Evolutionary conservation across 768 basidiomycete genomes (phyloP), one percentile per base, ranked within the genome.

Genomic region (Lentinula sp.): DNA sequence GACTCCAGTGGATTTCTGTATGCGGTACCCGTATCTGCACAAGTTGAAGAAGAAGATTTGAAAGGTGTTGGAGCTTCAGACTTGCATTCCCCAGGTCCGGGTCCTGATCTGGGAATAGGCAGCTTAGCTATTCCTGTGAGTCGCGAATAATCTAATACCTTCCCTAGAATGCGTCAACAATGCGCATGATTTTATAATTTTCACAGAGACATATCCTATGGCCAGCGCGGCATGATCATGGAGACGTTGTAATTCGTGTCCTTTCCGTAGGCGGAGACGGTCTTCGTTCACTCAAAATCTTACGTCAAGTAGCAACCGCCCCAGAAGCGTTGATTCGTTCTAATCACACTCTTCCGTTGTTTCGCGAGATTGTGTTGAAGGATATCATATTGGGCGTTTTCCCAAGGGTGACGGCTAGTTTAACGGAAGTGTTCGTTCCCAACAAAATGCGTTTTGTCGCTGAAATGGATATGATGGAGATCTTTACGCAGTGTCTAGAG

Each of bases 351-450:
- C 56, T 57, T 57, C 56, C 56, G 4, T 18, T 57, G 12, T 60
- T 60, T n/a, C 59, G 49, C n/a, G 59, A 60, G 20, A 52, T 60
- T 23, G 49, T 60, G 13, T 46, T 60, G 23, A 18, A 60, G 39
- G 59, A 60, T 39, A 60, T 60, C 4, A 37, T 60, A 12, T 6
- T 60, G 23, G 50, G 59, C n/a, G 37, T 52, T 15, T 57, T 43
- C 18, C 56, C 56, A 3, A 16, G 39, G 10, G 56, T 57, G 6
- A 57, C 56, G 3, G 23, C 43, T 28, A 57, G 35, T 46, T 46
- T 57, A 23, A 42, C 56, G 32, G 42, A 46, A 23, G 42, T 46
- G 18, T 39, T 57, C 18, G 35, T 57, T 18, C 35, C 32, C 18
- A 16, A 18, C 15, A 48, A 39, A 15, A 13, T 33, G 37, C 15